A percentile compares a stretch with the other conserved stretches of the same genome.
phyloP scores from a whole-genome alignment of 2,329 filamentous ascomycete species.

The Sporothrix euskadiensis region DNA sequence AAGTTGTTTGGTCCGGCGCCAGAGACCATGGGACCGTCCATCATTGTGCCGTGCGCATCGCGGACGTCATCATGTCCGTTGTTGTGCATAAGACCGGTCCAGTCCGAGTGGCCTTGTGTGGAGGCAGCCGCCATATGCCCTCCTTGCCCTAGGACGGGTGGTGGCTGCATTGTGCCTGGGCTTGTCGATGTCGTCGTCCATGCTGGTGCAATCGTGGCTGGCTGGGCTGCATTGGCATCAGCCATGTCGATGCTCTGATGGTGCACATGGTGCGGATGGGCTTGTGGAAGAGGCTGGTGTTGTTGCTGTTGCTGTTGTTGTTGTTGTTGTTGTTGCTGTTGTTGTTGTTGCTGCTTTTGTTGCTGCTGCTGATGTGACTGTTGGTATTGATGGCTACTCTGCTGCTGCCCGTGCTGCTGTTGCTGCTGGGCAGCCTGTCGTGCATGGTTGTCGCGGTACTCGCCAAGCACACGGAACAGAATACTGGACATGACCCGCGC shows the following conservation, averaged over 20 bases:
- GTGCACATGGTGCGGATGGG: slow-evolving; percentile 3
- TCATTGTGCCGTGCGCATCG: background rate
- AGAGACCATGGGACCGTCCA: background rate
- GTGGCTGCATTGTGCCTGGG: slow-evolving; percentile 14
- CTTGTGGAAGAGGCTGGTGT: background rate
- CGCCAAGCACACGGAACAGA: slow-evolving; percentile 25
- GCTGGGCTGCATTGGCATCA: background rate
- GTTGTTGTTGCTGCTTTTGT: slow-evolving; percentile 1
- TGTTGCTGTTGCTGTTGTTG: background rate
- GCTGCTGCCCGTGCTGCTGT: slow-evolving; percentile 19
- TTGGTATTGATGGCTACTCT: background rate
- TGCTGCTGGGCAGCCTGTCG: slow-evolving; percentile 12
- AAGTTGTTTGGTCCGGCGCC: background rate
- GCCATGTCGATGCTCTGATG: slow-evolving; percentile 15
- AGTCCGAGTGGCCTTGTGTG: background rate
- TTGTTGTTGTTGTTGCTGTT: slow-evolving; percentile 1
- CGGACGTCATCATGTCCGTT: background rate
- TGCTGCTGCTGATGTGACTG: background rate
- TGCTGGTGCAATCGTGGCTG: background rate
- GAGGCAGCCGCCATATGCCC: background rate
- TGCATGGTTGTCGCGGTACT: slow-evolving; percentile 15
- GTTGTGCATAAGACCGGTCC: slow-evolving; percentile 4
- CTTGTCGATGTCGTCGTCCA: slow-evolving; percentile 14
- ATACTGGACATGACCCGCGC: slow-evolving; percentile 25
- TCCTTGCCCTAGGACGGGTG: background rate